Base-by-base conservation (phyloP, 1,284 basidiomycete genomes). In the Microbotryum intermedium region DNA sequence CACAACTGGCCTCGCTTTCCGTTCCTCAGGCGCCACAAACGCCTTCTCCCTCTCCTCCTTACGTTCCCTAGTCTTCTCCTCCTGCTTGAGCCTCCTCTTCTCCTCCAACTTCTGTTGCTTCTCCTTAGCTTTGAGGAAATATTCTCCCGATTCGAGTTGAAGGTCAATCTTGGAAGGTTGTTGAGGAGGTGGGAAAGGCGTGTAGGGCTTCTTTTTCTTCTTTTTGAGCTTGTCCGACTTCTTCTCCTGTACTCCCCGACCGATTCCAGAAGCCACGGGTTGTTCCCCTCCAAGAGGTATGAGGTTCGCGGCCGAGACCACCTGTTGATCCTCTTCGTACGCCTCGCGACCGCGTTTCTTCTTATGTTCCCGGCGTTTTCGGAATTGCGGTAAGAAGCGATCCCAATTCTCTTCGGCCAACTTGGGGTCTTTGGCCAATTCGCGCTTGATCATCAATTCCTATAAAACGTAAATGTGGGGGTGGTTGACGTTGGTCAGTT, bases 401-500 rank as follows among this genome's bases (percentile, higher is more conserved):
- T 97, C 94, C 95, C 95, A 99, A 29, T 86, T 88, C 73, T 98
- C 93, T 23, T 80, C 84, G 0, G 88, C 91, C 9, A 99, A 82
- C 72, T 97, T 94, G 4, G 95, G 94, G 72, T 99, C 95, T 77
- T 97, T 97, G 18, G 94, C 92, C 7, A 99, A 82, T 77, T 99
- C 95, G 52, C 94, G 86, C 62, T 91, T 87, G 72, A 99, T 94
- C 95, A 99, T 99, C 51, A 99, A 82, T 77, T 98, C 95, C 89
- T 92, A 69, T 10, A 28, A 8, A 26, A 42, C 4, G 11, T n/a
- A 51, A 16, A 29, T 26, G 9, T 53, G 51, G 65, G 49, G n/a
- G n/a, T n/a, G n/a, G n/a, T n/a, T n/a, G 49, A 29, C 50, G 46
- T 45, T 5, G 4, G 9, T 7, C 26, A 8, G 29, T 20, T 30